Percentiles rank a stretch among this genome's conserved stretches.
Conservation (phyloP, 441 rosid species). For the Iberis amara region DNA sequence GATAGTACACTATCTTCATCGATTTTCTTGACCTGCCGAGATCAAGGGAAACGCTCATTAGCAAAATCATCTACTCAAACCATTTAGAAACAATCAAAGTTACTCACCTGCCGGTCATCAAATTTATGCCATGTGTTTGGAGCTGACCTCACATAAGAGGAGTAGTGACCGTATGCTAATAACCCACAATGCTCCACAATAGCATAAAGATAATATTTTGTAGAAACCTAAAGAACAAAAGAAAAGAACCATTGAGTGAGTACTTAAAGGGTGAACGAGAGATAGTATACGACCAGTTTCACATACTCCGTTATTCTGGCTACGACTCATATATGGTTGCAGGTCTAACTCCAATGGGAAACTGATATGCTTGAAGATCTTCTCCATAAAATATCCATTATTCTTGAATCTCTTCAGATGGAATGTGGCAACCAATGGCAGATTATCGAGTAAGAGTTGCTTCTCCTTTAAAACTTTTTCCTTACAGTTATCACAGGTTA, state of each 20-base stretch:
- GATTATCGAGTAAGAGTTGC: conserved; percentile 63
- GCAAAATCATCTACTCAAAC: background rate
- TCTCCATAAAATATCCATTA: conserved; percentile 52
- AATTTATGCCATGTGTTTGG: conserved; percentile 63
- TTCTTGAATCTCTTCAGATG: conserved; percentile 83
- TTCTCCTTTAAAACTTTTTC: conserved; percentile 59
- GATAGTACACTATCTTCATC: conserved; percentile 54
- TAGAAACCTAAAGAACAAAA: conserved; percentile 34
- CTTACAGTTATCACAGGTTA: conserved; percentile 61
- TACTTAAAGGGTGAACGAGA: background rate
- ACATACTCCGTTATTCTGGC: background rate
- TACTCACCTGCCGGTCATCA: conserved; percentile 55
- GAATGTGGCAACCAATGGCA: conserved; percentile 58
- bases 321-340: conserved; percentile 43
- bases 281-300: background rate
- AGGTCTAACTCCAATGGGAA: conserved; percentile 77
- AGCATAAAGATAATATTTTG: conserved; percentile 66
- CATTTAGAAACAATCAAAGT: conserved; percentile 9
- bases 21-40: conserved; percentile 45
- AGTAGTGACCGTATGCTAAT: conserved; percentile 68
- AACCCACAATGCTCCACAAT: conserved; percentile 67
- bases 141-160: conserved; percentile 56
- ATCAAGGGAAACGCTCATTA: too few relatives aligned
- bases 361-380: conserved; percentile 58
- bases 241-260: background rate